Evolutionary conservation across 768 basidiomycete genomes (phyloP).

Genomic region (Lentinula sp.): DNA sequence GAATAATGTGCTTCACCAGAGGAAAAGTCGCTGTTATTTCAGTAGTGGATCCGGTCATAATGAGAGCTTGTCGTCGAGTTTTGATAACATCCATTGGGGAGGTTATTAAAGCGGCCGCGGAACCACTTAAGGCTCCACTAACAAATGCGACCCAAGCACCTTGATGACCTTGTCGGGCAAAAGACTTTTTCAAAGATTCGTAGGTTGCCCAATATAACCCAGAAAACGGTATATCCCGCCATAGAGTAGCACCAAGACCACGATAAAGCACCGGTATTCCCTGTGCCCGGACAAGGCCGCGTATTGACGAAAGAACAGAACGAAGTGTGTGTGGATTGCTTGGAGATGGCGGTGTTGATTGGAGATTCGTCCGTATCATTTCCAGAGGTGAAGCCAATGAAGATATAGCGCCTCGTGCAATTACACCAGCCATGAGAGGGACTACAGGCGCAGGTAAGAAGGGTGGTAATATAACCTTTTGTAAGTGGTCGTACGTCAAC

Average conservation of each 20-base stretch:
- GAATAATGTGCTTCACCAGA: slow-evolving; percentile 62
- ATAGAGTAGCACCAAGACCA: slow-evolving; percentile 86
- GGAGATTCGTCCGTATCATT: slow-evolving; percentile 88
- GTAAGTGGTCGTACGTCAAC: slow-evolving; percentile 89
- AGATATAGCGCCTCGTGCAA: slow-evolving; percentile 77
- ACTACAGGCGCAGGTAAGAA: slow-evolving; percentile 48
- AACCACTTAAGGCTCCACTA: slow-evolving; percentile 89
- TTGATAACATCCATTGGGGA: slow-evolving; percentile 97
- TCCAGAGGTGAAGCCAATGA: slow-evolving; percentile 84
- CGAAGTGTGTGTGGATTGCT: slow-evolving; percentile 69
- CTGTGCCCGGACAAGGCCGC: slow-evolving; percentile 48
- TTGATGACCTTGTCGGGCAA: slow-evolving; percentile 44
- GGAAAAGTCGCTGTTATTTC: slow-evolving; percentile 35
- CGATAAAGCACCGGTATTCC: slow-evolving; percentile 80
- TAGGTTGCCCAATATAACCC: slow-evolving; percentile 97
- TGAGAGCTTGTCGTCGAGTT: slow-evolving; percentile 82
- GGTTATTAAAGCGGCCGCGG: slow-evolving; percentile 78
- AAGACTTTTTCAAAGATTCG: slow-evolving; percentile 68
- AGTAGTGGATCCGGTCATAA: slow-evolving; percentile 51
- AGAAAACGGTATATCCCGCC: slow-evolving; percentile 97
- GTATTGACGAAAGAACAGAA: slow-evolving; percentile 64
- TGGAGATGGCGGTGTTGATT: slow-evolving; percentile 74
- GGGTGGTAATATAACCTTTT: slow-evolving; percentile 55
- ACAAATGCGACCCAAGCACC: slow-evolving; percentile 74
- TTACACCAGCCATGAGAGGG: slow-evolving; percentile 77